These are phyloP conservation scores for Forsythia viridissima DNA, from an alignment of 257 asterid genomes.

Conservation along the genomic window DNA sequence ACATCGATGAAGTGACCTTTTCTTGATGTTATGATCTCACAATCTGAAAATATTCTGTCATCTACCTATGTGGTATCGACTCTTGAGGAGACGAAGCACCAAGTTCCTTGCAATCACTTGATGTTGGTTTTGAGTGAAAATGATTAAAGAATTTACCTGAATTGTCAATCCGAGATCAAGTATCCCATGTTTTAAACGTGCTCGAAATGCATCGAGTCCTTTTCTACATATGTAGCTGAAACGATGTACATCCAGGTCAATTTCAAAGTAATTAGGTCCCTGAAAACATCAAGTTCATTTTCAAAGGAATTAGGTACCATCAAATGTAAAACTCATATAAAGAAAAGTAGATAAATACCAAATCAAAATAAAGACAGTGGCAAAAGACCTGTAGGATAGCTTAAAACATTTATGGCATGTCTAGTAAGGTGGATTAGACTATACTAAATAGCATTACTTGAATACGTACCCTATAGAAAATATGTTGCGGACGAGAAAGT, in stretches of 20 bases:
- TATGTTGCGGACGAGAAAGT: slow-evolving; percentile 91
- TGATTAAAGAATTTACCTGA: slow-evolving; percentile 51
- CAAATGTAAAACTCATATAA: background rate
- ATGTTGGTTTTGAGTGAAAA: background rate
- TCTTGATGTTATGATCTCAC: background rate
- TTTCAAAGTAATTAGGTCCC: slow-evolving; percentile 83
- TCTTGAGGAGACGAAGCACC: background rate
- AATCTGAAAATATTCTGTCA: background rate
- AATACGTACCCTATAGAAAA: slow-evolving; percentile 60
- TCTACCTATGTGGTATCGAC: background rate
- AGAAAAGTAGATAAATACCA: background rate
- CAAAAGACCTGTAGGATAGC: no score
- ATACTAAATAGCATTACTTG: no score
- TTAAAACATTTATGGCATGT: no score
- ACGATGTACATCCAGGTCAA: slow-evolving; percentile 92
- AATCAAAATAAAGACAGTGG: no score
- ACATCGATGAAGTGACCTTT: background rate
- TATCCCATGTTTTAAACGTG: slow-evolving; percentile 70
- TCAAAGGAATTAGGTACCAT: background rate
- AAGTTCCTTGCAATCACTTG: background rate
- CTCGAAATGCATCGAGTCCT: slow-evolving; percentile 75
- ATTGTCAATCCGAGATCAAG: slow-evolving; percentile 87
- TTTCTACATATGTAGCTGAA: slow-evolving; percentile 89
- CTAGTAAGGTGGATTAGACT: no score
- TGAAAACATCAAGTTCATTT: slow-evolving; percentile 29